Evolutionary conservation across 768 basidiomycete genomes (phyloP), one percentile per base, ranked within the genome.

Genomic region (Tulasnella sp.): DNA sequence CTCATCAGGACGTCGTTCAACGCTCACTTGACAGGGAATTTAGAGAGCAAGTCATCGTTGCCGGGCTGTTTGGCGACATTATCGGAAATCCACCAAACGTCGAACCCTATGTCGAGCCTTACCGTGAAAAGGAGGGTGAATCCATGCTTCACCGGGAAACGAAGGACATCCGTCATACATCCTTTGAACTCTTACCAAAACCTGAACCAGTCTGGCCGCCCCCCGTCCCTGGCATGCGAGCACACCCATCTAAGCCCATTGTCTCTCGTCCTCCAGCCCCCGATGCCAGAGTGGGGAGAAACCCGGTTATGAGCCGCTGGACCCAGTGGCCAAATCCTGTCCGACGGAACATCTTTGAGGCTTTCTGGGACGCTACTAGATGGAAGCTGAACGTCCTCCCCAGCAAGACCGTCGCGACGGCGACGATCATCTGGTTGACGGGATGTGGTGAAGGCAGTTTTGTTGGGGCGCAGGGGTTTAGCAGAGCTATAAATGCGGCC

Each of bases 381-480:
- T 67, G 61, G 61, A 67, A 35, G 61, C 61, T 67, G 61, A 67
- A 67, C 16, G 61, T 67, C 29, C 61, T 67, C 61, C 61, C 61
- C 9, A 67, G 61, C 61, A 67, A 32, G 61, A 35, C 23, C 10
- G 61, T 67, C 4, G 10, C 61, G 15, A 67, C 46, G 4, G 75
- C 26, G 29, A 73, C 42, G 61, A 37, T 77, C 70, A 32, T 77
- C 13, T 77, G 67, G 77, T 40, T 77, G 20, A 77, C 42, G 29
- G 77, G 77, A 16, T 44, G 44, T 23, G 70, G 77, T 44, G 77
- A 77, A 32, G 42, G 67, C 32, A 77, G 77, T 40, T 77, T 77
- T 39, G 40, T 57, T 35, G 78, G 51, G 1, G 26, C 69, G 29
- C 71, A 79, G 11, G 78, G 79, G 10, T 32, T 80, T 5, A 79